Base-by-base conservation (phyloP, 2,329 filamentous ascomycete genomes). In the Exophiala alcalophila region DNA sequence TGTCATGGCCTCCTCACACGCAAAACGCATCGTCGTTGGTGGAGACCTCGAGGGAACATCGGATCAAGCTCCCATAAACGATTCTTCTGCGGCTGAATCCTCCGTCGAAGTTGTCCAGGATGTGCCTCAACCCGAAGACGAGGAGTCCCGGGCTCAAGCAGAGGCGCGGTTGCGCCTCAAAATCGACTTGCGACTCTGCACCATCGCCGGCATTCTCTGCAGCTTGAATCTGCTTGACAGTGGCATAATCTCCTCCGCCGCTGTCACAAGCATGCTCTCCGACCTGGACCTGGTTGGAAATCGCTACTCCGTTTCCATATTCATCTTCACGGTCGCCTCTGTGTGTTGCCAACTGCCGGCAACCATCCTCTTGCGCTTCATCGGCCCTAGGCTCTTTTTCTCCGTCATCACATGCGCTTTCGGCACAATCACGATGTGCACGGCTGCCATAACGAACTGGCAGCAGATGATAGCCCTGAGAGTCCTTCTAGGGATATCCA, bases 271-370 rank as follows among this genome's bases (percentile, higher is more conserved):
- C 18, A 83, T 86, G 77, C 70, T 80, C 32, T 57, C 65, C 8
- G 82, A 86, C 56, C 68, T 86, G 28, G 72, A 74, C 11, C 67
- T 86, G 9, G 72, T 77, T 28, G 81, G 81, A 15, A 78, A 81
- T 50, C 71, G 81, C 26, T 86, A 83, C 54, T 83, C 79, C 1
- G 74, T 86, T 4, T 74, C 80, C 15, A 86, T 87, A 44, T 83
- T 86, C 65, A 83, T 86, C 59, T 85, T 86, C 62, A 85, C 82
- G 7, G 73, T 86, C 41, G 71, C 81, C 4, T 80, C 74, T 55
- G 81, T 86, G 27, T 72, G 73, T 7, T 85, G 83, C 56, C 82
- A 86, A 59, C 65, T 86, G 5, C 83, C 83, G 0, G 80, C 78
- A 2, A 86, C 82, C 1, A 71, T 86, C 30, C 77, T 80, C 1